A percentile compares a stretch with the other conserved stretches of the same genome.
These are phyloP conservation scores for Carpinus viminea DNA, from an alignment of 306 rosid species.

Conservation along the genomic window DNA sequence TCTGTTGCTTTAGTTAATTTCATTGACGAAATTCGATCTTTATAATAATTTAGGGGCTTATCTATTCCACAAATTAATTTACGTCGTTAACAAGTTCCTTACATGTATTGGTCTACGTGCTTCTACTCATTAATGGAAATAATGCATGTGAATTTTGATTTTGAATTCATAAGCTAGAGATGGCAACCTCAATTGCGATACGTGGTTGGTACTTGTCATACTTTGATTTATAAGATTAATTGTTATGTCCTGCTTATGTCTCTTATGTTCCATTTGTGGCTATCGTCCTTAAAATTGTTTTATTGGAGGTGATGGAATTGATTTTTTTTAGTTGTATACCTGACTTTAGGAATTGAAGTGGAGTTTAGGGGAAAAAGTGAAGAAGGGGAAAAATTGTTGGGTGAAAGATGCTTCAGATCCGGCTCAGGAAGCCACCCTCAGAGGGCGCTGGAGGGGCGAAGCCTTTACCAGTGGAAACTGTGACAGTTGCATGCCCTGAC, in stretches of 20 bases:
- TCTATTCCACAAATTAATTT: not conserved
- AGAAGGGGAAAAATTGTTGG: constrained; percentile 22
- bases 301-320: not conserved
- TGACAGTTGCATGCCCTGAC: constrained; percentile 96
- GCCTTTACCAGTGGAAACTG: constrained; percentile 63
- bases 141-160: not conserved
- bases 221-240: not conserved
- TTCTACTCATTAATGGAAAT: not conserved
- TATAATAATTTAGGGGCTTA: not conserved
- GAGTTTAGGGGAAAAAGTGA: constrained; percentile 15
- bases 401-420: constrained; percentile 86
- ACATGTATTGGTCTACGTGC: not conserved
- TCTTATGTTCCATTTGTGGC: not conserved
- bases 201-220: not conserved
- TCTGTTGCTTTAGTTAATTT: not conserved
- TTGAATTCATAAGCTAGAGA: not conserved
- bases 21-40: too few species aligned
- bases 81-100: not conserved
- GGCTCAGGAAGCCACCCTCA: constrained; percentile 71
- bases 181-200: not conserved
- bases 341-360: constrained; percentile 9
- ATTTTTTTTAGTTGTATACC: not conserved
- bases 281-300: not conserved
- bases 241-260: not conserved
- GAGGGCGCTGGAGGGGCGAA: constrained; percentile 66